Base-by-base conservation (phyloP, 1,284 basidiomycete genomes). In the Cutaneotrichosporon arboriforme region DNA sequence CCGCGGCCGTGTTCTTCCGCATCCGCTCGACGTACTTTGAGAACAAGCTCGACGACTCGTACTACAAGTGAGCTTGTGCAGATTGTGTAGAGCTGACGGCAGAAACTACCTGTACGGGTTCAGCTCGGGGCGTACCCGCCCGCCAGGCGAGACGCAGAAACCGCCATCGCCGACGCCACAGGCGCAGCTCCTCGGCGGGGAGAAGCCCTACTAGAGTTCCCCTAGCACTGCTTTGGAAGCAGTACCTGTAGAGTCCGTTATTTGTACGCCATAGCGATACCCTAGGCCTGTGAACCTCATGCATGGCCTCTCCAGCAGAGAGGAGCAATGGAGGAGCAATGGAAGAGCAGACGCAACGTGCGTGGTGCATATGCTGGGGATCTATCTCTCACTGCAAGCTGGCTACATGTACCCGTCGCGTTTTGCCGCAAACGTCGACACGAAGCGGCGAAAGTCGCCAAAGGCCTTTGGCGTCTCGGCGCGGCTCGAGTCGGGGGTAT, bases 1-100 rank as follows among this genome's bases (percentile, higher is more conserved):
- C 93, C 13, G 86, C 91, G 2, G 84, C 85, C 7, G 90, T 90
- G 0, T 97, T 97, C 77, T 97, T 97, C 86, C 89, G 92, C 74
- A 90, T 97, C 82, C 84, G 89, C 33, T 84, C 90, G 63, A 77
- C 87, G 39, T 97, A 92, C 78, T 97, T 97, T 77, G 83, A 87
- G 58, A 87, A 90, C 68, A 77, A 82, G 36, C 83, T 97, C 52
- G 89, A 96, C 68, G 86, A 90, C 57, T 71, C 70, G 36, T 76
- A 76, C 52, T 77, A 77, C 71, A 72, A 69, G 74, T 76, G 58
- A 61, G 70, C 55, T 35, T 8, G 8, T 21, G 4, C 37, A 18
- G 5, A 5, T 26, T 5, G 14, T 31, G 14, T 40, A n/a, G n/a
- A n/a, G 42, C 53, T 49, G 31, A 48, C 46, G 18, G n/a, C 55